Base-by-base conservation (phyloP, 805 yeast species). In the Sugiyamaella lignohabitans region DNA sequence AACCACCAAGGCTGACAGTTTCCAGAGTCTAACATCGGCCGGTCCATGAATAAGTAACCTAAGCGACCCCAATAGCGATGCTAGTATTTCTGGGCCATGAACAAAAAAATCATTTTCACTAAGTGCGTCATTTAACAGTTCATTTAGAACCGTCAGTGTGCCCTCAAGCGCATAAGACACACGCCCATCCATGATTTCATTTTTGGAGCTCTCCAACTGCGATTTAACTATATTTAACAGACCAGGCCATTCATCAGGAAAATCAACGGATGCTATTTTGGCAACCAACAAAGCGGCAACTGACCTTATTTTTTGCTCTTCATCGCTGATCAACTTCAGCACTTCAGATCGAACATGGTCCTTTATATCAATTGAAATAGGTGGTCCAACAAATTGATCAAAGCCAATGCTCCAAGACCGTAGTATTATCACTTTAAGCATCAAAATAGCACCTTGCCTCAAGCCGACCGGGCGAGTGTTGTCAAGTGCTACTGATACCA, bases 231-330 rank as follows among this genome's bases (percentile, higher is more conserved):
- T 35, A 32, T 53, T 51, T 11, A 61, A 39, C 40, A 89, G 67
- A 19, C 71, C 74, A 0, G 97, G 95, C 98, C 98, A 91, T 60
- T 87, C 95, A 59, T 93, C 98, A 0, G 98, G 98, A 59, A 78
- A 91, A 59, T 91, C 98, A 1, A 81, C 84, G 2, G 84, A 83
- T 0, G 95, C 87, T 14, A 91, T 85, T 57, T 85, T 94, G 3
- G 84, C 84, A 16, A 88, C 76, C 14, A 85, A 82, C 53, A 86
- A 82, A 1, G 89, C 79, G 1, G 84, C 76, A 43, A 84, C 74
- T 24, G 73, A 74, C 49, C 87, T 71, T 14, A 89, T 68, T 56
- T 82, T 85, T 6, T 83, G 69, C 51, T 75, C 74, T 1, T 70
- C 65, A 21, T 38, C 29, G 14, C 18, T n/a, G 17, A 78, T 68